phyloP scores from a whole-genome alignment of 768 basidiomycete genomes.

The Suillus plorans region DNA sequence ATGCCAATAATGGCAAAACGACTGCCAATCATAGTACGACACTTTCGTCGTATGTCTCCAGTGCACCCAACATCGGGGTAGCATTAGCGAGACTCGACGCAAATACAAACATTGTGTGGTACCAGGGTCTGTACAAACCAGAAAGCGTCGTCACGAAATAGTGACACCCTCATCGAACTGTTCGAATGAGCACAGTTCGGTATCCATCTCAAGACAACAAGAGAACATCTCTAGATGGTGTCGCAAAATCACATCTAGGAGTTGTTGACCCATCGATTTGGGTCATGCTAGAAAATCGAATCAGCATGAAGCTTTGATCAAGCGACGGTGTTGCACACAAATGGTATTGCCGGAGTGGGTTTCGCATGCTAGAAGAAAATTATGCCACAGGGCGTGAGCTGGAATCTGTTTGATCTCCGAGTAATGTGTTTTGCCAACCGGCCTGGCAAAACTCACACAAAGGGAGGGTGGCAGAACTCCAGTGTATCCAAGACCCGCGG shows the following conservation, averaged over 20 bases:
- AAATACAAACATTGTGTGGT: conserved; percentile 35
- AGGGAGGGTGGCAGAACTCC: too few species aligned
- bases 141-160: conserved; percentile 22
- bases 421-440: too few species aligned
- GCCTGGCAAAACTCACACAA: too few species aligned
- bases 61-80: background rate
- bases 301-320: too few species aligned
- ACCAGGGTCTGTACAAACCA: conserved; percentile 21
- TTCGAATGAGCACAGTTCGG: conserved; percentile 34
- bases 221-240: conserved; percentile 24
- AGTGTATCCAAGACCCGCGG: too few species aligned
- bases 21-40: background rate
- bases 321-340: too few species aligned
- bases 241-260: conserved; percentile 18
- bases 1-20: background rate
- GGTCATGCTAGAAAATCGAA: too few species aligned
- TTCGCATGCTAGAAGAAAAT: too few species aligned
- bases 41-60: background rate
- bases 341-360: too few species aligned
- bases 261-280: too few species aligned
- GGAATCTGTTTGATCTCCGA: too few species aligned
- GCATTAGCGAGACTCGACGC: conserved; percentile 9
- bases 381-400: too few species aligned
- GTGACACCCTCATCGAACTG: conserved; percentile 23
- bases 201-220: conserved; percentile 32